Evolutionary conservation across 345 rosid genomes (phyloP).

Genomic region (Gossypium herbaceum): DNA sequence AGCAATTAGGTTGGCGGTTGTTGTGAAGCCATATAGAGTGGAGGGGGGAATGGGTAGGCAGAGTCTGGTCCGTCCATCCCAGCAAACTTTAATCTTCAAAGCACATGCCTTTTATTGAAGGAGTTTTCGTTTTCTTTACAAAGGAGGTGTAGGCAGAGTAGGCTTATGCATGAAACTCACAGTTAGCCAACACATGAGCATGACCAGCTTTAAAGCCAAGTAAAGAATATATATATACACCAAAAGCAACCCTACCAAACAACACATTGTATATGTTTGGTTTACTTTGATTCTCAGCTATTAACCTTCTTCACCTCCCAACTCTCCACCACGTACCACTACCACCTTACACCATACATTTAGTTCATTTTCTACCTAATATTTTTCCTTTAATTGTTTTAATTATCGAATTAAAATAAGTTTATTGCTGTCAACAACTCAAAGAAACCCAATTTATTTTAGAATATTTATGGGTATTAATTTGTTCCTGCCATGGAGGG

Average conservation of each 20-base stretch:
- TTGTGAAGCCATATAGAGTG: background rate
- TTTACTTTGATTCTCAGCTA: background rate
- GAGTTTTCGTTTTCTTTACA: background rate
- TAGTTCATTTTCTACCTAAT: background rate
- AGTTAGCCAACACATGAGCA: slow-evolving; percentile 18
- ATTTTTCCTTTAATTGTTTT: background rate
- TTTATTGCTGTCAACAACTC: background rate
- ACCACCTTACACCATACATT: slow-evolving; percentile 1
- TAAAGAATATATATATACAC: background rate
- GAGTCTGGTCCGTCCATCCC: background rate
- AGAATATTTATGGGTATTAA: background rate
- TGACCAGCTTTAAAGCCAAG: slow-evolving; percentile 64
- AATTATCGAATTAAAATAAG: background rate
- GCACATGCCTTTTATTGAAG: background rate
- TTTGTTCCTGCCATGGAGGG: background rate
- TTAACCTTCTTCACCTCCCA: background rate
- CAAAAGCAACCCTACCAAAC: slow-evolving; percentile 10
- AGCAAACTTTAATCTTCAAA: too few species aligned
- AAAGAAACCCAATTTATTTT: background rate
- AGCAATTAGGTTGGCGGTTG: slow-evolving; percentile 29
- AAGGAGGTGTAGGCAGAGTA: background rate
- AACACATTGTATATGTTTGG: background rate
- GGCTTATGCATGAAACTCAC: slow-evolving; percentile 17
- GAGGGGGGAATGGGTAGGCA: background rate
- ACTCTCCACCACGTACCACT: slow-evolving; percentile 12